Evolutionary conservation across 495 filamentous ascomycete genomes (phyloP).

Genomic region (Pseudomonodictys pantanalensis): DNA sequence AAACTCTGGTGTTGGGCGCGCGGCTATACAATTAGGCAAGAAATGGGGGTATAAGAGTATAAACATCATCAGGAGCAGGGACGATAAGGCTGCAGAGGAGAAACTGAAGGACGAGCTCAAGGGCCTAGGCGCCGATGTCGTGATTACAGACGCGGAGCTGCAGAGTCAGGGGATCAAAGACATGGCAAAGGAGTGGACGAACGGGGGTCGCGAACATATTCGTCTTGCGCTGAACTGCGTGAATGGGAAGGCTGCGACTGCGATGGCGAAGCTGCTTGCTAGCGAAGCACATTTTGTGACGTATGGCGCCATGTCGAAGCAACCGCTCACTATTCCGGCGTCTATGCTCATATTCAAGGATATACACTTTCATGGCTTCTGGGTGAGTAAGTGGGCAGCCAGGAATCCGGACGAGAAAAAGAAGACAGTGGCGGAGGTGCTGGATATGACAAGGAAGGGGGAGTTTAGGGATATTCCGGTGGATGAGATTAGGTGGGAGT

Average conservation of each 20-base stretch:
- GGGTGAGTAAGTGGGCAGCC: slow-evolving; percentile 88
- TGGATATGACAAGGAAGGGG: slow-evolving; percentile 68
- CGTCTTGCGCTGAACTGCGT: slow-evolving; percentile 89
- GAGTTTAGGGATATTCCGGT: slow-evolving; percentile 80
- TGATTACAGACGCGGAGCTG: slow-evolving; percentile 78
- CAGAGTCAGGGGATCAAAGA: slow-evolving; percentile 62
- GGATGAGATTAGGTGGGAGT: slow-evolving; percentile 74
- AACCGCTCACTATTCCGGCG: slow-evolving; percentile 74
- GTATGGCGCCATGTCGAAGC: slow-evolving; percentile 90
- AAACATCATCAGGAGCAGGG: slow-evolving; percentile 74
- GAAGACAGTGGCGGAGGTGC: slow-evolving; percentile 74
- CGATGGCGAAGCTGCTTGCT: slow-evolving; percentile 65
- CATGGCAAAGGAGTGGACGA: slow-evolving; percentile 64
- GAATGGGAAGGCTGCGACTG: slow-evolving; percentile 76
- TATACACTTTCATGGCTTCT: slow-evolving; percentile 83
- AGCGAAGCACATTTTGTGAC: slow-evolving; percentile 75
- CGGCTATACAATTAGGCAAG: slow-evolving; percentile 77
- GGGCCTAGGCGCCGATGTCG: slow-evolving; percentile 70
- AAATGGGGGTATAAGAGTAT: slow-evolving; percentile 85
- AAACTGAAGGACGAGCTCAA: slow-evolving; percentile 66
- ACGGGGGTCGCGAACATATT: slow-evolving; percentile 63
- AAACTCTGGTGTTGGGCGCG: slow-evolving; percentile 85
- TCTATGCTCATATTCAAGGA: slow-evolving; percentile 87
- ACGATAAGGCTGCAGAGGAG: slow-evolving; percentile 61
- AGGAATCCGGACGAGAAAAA: slow-evolving; percentile 69